Percentiles rank a stretch among this genome's conserved stretches.
Conservation (phyloP, 164 flowering plant genomes). For the Euptelea pleiosperma region DNA sequence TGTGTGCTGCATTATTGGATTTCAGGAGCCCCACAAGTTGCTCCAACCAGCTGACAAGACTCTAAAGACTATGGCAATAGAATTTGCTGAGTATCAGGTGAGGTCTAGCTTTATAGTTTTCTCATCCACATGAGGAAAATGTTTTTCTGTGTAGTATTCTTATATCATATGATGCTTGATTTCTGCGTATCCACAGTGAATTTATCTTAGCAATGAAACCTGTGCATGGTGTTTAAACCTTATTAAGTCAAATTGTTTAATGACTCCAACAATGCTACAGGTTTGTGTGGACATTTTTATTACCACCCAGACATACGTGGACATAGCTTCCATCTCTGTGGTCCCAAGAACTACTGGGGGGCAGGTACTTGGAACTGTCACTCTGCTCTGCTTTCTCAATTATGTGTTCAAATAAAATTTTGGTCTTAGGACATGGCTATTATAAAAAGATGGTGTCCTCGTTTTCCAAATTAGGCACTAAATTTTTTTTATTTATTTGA, state of each 20-base stretch:
- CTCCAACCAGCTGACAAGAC: slow-evolving; percentile 94
- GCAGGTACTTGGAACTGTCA: slow-evolving; percentile 50
- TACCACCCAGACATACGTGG: slow-evolving; percentile 82
- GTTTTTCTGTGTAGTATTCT: slow-evolving; percentile 1
- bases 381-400: slow-evolving; percentile 6
- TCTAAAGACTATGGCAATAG: slow-evolving; percentile 87
- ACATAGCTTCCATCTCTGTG: slow-evolving; percentile 90
- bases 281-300: slow-evolving; percentile 91
- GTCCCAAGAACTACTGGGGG: slow-evolving; percentile 97
- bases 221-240: slow-evolving; percentile 1
- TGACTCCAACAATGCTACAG: slow-evolving; percentile 32
- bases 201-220: neutral
- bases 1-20: slow-evolving; percentile 1
- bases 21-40: slow-evolving; percentile 84
- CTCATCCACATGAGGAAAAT: neutral
- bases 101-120: neutral
- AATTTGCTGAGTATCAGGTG: slow-evolving; percentile 98
- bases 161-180: neutral
- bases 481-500: too few species aligned
- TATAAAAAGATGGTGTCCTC: too few species aligned
- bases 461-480: too few species aligned
- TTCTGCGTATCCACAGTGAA: neutral
- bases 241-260: neutral
- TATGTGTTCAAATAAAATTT: slow-evolving; percentile 10
- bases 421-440: too few species aligned